phyloP scores from a whole-genome alignment of 2,329 filamentous ascomycete genomes.

The Pestalotiopsis sp. region DNA sequence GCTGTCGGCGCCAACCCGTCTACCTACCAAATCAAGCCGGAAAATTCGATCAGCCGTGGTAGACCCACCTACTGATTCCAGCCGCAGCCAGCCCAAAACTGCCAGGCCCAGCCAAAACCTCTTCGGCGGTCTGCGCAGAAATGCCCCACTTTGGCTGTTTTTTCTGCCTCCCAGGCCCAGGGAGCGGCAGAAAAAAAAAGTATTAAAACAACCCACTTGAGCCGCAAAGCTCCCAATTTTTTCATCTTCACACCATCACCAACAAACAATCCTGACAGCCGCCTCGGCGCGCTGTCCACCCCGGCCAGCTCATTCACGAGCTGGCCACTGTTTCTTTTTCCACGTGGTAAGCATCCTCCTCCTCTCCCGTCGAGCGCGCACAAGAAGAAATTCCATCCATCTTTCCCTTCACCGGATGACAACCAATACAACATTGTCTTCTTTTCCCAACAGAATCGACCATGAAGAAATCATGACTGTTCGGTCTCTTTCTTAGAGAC shows the following conservation, averaged over 20 bases:
- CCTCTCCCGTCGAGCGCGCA: background rate
- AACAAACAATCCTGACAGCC: background rate
- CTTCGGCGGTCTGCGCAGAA: background rate
- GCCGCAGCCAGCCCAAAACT: background rate
- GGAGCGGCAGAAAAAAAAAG: background rate
- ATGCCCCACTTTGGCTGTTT: conserved; percentile 17
- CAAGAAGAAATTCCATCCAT: background rate
- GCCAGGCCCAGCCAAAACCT: background rate
- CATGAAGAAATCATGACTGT: conserved; percentile 77
- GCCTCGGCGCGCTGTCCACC: background rate
- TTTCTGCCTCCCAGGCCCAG: conserved; percentile 4
- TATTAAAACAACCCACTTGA: conserved; percentile 33
- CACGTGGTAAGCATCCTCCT: background rate
- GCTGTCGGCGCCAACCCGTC: background rate
- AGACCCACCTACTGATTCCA: background rate
- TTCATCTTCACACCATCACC: background rate
- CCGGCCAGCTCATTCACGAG: background rate
- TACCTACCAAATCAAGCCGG: background rate
- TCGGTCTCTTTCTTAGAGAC: conserved; percentile 65
- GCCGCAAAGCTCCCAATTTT: conserved; percentile 14
- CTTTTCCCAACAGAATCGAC: conserved; percentile 89
- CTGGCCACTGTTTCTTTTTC: background rate
- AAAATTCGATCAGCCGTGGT: background rate
- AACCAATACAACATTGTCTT: conserved; percentile 68
- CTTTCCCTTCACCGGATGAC: conserved; percentile 66